Evolutionary conservation across 345 rosid genomes (phyloP), one percentile per base, ranked within the genome.

Genomic region (Rhodamnia rubescens): DNA sequence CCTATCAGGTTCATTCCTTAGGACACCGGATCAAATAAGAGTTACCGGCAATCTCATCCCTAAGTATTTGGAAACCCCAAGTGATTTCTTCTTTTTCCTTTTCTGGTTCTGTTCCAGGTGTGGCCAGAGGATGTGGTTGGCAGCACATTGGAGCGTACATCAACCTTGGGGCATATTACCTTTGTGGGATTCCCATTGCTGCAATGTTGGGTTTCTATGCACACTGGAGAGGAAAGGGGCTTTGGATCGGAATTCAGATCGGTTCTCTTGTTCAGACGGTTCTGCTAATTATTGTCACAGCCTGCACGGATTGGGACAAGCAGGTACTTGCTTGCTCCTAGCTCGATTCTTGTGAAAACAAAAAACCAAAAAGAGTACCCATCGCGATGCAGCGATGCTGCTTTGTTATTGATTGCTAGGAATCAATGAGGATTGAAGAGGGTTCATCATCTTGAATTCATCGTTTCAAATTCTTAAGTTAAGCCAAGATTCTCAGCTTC

Each of bases 51-150:
- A 55, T 55, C n/a, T 22, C 5, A 8, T 55, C 22, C 59, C n/a
- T 55, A 12, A 55, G 59, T 22, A 55, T 8, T 55, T 55, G 59
- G 59, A 55, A 22, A 69, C 1, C 6, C 22, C 10, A 29, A 36
- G 22, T 2, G 26, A 26, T 74, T 47, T 40, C 49, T 59, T 40
- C 5, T 84, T 59, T 52, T 59, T 20, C 0, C 50, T 47, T 42
- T n/a, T 86, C 15, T 75, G 78, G 78, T 69, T 69, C 78, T 36
- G 78, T 69, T 26, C 47, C 86, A 92, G 98, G 96, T 50, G 85
- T 92, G 49, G 95, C 93, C 5, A 93, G 96, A 86, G 98, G 96
- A 75, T 53, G 90, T 52, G 95, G 98, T 7, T 90, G 95, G 95
- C 96, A 95, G 87, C 84, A 90, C 53, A 88, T 90, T 32, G 96